A percentile compares a stretch with the other conserved stretches of the same genome.
Evolutionary conservation across 2,329 filamentous ascomycete genomes (phyloP).

Genomic region (Monilinia fructigena): DNA sequence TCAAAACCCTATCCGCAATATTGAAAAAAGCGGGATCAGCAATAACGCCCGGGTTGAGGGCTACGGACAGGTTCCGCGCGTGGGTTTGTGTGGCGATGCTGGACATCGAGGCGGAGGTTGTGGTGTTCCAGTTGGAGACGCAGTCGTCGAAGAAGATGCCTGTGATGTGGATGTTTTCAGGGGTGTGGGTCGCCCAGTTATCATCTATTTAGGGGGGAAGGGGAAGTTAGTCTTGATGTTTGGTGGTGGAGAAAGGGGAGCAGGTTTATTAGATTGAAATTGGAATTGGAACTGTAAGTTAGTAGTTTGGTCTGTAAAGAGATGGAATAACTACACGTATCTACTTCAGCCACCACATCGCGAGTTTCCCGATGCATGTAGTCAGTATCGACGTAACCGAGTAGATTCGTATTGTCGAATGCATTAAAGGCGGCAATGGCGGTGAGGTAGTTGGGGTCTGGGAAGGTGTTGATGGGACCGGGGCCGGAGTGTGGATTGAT

Average conservation of each 20-base stretch:
- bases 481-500: slow-evolving; percentile 9
- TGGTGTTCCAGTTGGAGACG: neutral
- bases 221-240: neutral
- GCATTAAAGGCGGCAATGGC: neutral
- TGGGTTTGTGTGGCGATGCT: neutral
- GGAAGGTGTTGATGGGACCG: neutral
- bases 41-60: neutral
- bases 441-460: neutral
- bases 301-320: too few species aligned
- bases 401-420: neutral
- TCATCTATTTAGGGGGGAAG: neutral
- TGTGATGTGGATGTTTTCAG: neutral
- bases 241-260: too few species aligned
- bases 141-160: slow-evolving; percentile 18
- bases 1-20: neutral
- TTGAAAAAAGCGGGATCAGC: neutral
- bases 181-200: neutral
- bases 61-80: neutral
- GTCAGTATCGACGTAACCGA: neutral
- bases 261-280: too few species aligned
- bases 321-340: slow-evolving; percentile 1
- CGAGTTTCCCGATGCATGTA: neutral
- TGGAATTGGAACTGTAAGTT: too few species aligned
- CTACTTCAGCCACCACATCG: neutral
- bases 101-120: neutral